Evolutionary conservation across 129 eudicot species (phyloP), one percentile per base, ranked within the genome.

Genomic region (Flaveria trinervia): DNA sequence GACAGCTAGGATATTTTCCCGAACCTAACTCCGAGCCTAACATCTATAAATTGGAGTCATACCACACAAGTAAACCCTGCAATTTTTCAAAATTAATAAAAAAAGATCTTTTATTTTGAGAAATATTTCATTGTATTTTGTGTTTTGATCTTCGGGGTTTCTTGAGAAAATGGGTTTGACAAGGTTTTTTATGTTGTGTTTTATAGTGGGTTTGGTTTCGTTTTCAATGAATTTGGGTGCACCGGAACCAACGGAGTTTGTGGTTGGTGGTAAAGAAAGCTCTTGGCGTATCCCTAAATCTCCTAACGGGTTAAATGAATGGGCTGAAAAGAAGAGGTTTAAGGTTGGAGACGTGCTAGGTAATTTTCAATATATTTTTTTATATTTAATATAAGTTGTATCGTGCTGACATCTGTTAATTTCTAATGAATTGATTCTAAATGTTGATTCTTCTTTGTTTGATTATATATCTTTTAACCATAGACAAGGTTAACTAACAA

Each of bases 331-430:
- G 8, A 55, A 68, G 61, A 83, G 93, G 2, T 88, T 88, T 23
- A 82, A 72, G 28, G 79, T 80, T 15, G 92, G 92, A 18, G 97
- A 91, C 71, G 48, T 71, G 12, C 75, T 88, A 0, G 88, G 97
- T 91, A 86, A 62, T 20, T 70, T 44, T 48, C 6, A 44, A 0
- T 77, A 54, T 26, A 9, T 68, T 51, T 78, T 1, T 7, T 6
- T 36, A 36, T 36, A 36, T 36, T 1, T 5, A 8, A 36, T 36
- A 36, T 36, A 5, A 4, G 7, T 36, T 36, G 8, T 36, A 36
- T 14, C 15, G 15, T 73, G 1, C 5, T 5, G 18, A 4, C 7
- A 0, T 11, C 4, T 36, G 5, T 36, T 36, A 1, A 36, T 36
- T 1, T 9, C 9, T 5, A 18, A 18, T 11, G n/a, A 14, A 59